These are phyloP conservation scores for Boletales sp. DNA, from an alignment of 768 basidiomycete genomes.

Conservation along the genomic window DNA sequence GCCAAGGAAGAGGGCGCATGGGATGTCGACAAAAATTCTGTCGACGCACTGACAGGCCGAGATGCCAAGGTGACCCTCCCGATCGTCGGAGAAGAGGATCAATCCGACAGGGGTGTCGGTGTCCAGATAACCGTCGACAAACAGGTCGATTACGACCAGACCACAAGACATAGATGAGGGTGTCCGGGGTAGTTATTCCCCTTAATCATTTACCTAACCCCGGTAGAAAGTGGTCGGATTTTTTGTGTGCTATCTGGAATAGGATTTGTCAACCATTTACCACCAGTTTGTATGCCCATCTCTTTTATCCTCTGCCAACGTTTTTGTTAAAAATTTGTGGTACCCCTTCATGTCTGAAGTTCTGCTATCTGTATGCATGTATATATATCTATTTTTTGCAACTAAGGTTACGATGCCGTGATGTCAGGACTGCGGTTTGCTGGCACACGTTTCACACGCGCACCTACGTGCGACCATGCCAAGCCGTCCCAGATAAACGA, in stretches of 20 bases:
- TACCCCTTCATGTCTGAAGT: background rate
- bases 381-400: too few species aligned
- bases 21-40: slow-evolving; percentile 40
- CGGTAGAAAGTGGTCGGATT: background rate
- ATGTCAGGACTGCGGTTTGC: too few species aligned
- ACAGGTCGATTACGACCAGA: slow-evolving; percentile 49
- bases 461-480: too few species aligned
- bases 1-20: slow-evolving; percentile 38
- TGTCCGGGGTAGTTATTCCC: too few species aligned
- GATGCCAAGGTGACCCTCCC: slow-evolving; percentile 35
- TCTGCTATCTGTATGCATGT: background rate
- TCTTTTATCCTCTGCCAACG: background rate
- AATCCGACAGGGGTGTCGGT: slow-evolving; percentile 32
- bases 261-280: slow-evolving; percentile 1
- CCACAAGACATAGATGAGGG: slow-evolving; percentile 14
- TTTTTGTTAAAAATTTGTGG: too few species aligned
- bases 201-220: background rate
- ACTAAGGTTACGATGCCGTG: too few species aligned
- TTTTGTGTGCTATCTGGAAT: slow-evolving; percentile 2
- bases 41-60: slow-evolving; percentile 31
- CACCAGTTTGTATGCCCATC: background rate
- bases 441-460: too few species aligned
- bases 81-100: slow-evolving; percentile 28
- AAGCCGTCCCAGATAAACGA: too few species aligned
- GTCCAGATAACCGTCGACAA: slow-evolving; percentile 59